Conservation (phyloP, 208 protist species). For the Acanthamoeba castellanii region DNA sequence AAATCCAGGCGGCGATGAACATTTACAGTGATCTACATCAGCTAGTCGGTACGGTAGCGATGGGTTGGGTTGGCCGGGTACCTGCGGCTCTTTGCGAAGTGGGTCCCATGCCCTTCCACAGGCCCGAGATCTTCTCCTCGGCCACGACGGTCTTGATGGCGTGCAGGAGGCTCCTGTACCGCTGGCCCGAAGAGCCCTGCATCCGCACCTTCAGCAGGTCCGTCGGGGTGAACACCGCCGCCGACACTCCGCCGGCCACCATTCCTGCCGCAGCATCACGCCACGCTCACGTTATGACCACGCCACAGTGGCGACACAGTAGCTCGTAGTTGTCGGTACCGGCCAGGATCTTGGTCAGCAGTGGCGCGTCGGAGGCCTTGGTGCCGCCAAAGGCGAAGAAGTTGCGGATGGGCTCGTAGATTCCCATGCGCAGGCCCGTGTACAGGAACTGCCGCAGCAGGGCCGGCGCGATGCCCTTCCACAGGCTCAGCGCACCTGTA, state of each 20-base stretch:
- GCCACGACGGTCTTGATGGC: conserved; percentile 73
- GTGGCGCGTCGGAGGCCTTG: conserved; percentile 39
- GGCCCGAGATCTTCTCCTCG: conserved; percentile 72
- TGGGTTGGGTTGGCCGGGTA: background rate
- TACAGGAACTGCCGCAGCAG: conserved; percentile 76
- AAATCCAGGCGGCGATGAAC: background rate
- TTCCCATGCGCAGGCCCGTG: conserved; percentile 72
- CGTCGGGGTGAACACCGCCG: conserved; percentile 78
- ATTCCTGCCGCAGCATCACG: background rate
- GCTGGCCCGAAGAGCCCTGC: conserved; percentile 70
- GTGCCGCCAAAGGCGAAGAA: conserved; percentile 63
- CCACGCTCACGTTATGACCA: background rate
- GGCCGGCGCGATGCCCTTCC: conserved; percentile 73
- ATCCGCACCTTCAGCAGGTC: conserved; percentile 84
- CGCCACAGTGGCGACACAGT: background rate
- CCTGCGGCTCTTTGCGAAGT: conserved; percentile 79
- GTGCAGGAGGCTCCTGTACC: conserved; percentile 57
- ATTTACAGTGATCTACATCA: background rate
- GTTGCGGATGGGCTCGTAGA: conserved; percentile 75
- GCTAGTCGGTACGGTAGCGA: no score
- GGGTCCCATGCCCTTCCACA: conserved; percentile 77
- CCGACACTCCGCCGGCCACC: conserved; percentile 73
- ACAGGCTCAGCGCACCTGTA: conserved; percentile 55
- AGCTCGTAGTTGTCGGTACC: background rate
- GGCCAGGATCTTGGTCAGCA: conserved; percentile 72